phyloP scores from a whole-genome alignment of 1,284 basidiomycete genomes.

The Microbotryum silenes-acaulis region DNA sequence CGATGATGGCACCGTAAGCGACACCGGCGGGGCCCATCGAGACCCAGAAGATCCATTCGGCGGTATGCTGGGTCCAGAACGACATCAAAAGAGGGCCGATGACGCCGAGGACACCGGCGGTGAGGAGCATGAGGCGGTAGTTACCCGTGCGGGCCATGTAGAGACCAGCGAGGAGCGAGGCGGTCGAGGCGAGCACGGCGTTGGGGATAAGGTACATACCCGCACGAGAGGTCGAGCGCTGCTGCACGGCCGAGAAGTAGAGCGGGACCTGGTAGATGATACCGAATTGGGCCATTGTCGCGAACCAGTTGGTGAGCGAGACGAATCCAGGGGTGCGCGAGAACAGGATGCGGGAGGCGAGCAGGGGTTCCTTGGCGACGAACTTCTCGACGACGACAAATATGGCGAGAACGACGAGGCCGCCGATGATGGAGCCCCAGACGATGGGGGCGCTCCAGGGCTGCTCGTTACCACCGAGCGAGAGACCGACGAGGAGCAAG shows the following conservation, averaged over 20 bases:
- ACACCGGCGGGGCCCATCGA: constrained; percentile 38
- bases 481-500: constrained; percentile 40
- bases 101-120: constrained; percentile 36
- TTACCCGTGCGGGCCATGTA: constrained; percentile 42
- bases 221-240: constrained; percentile 38
- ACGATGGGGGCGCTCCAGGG: constrained; percentile 66
- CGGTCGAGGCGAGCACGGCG: constrained; percentile 40
- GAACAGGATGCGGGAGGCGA: constrained; percentile 42
- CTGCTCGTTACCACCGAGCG: constrained; percentile 29
- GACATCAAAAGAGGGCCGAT: constrained; percentile 41
- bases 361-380: constrained; percentile 42
- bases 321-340: constrained; percentile 41
- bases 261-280: constrained; percentile 40
- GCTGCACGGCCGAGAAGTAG: constrained; percentile 42
- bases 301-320: constrained; percentile 41
- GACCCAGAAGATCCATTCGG: constrained; percentile 37
- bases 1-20: constrained; percentile 37
- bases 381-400: constrained; percentile 47
- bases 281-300: constrained; percentile 41
- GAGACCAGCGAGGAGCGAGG: constrained; percentile 41
- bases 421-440: constrained; percentile 55
- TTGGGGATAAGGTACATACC: constrained; percentile 39
- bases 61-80: constrained; percentile 38
- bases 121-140: constrained; percentile 40
- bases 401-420: constrained; percentile 54